A percentile compares a stretch with the other conserved stretches of the same genome.
These are phyloP conservation scores for Talaromyces stipitatus DNA, from an alignment of 495 filamentous ascomycete species.

Conservation along the genomic window DNA sequence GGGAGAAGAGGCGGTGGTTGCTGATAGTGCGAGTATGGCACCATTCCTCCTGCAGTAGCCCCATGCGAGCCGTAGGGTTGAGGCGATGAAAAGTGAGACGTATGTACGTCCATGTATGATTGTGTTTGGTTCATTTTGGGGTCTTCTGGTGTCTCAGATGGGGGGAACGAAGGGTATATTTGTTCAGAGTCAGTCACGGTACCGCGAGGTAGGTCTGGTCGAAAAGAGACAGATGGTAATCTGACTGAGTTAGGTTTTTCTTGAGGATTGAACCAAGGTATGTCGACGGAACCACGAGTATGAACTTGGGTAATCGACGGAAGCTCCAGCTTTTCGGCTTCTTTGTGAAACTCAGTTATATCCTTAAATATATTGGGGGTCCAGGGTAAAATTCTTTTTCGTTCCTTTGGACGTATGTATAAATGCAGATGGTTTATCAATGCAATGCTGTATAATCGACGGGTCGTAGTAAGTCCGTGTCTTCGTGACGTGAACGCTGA, in stretches of 20 bases:
- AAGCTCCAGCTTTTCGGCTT: conserved; percentile 96
- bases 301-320: conserved; percentile 87
- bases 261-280: conserved; percentile 65
- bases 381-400: not conserved
- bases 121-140: conserved; percentile 75
- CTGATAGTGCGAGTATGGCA: conserved; percentile 62
- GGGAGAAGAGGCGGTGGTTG: conserved; percentile 77
- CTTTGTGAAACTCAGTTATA: not conserved
- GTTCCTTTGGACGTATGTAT: conserved; percentile 7
- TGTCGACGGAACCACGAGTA: conserved; percentile 78
- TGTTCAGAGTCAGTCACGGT: conserved; percentile 16
- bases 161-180: not conserved
- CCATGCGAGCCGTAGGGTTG: conserved; percentile 75
- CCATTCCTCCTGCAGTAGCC: conserved; percentile 66
- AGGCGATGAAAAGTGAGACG: conserved; percentile 71
- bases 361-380: not conserved
- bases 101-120: conserved; percentile 78
- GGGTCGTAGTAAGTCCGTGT: conserved; percentile 32
- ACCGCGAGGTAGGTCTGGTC: conserved; percentile 41
- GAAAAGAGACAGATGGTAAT: conserved; percentile 65
- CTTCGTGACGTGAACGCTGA: conserved; percentile 19
- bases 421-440: conserved; percentile 21
- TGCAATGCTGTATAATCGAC: conserved; percentile 12
- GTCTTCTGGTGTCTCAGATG: not conserved
- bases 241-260: conserved; percentile 64